Base-by-base conservation (phyloP, 2,329 filamentous ascomycete species). In the Hymenotorrendiella dingleyae region DNA sequence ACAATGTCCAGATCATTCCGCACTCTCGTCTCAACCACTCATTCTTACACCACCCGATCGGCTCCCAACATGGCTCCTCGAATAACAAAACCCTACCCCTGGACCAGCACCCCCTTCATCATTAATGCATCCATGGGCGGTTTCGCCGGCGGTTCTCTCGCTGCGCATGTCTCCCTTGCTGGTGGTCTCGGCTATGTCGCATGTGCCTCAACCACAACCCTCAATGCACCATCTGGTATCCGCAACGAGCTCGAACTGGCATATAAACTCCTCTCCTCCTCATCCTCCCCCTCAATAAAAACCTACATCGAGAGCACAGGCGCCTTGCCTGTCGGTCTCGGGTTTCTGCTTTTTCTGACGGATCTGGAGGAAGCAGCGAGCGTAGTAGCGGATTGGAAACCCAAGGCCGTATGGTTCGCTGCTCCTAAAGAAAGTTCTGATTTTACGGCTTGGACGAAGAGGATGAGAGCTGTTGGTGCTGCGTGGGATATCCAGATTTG, bases 121-220 rank as follows among this genome's bases (percentile, higher is more conserved):
- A 67, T 74, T 32, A 67, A 70, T 30, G 82, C 80, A 1, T 83
- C 84, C 0, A 86, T 87, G 83, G 73, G 79, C 35, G 67, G 77
- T 27, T 75, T 86, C 72, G 54, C 69, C 62, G 54, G 73, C 60
- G 49, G 69, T 57, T 51, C 62, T 1, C 68, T 86, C 2, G 78
- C 81, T 4, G 67, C 78, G 19, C 72, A 77, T 28, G 71, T 85
- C n/a, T 78, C 75, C 2, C 62, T 63, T 50, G 74, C 74, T 16
- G 72, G 72, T 2, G 71, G 70, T 1, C 47, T 73, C 2, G 74
- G 68, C 7, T 70, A 70, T 51, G 64, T 70, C 37, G 68, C 64
- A 1, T n/a, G n/a, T n/a, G 65, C 66, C 7, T 16, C 9, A 3
- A 20, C 17, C 9, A n/a, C n/a, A n/a, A n/a, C n/a, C n/a, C n/a